Percentiles rank a stretch among this genome's conserved stretches.
phyloP scores from a whole-genome alignment of 306 rosid genomes.

The Lathyrus sativus region DNA sequence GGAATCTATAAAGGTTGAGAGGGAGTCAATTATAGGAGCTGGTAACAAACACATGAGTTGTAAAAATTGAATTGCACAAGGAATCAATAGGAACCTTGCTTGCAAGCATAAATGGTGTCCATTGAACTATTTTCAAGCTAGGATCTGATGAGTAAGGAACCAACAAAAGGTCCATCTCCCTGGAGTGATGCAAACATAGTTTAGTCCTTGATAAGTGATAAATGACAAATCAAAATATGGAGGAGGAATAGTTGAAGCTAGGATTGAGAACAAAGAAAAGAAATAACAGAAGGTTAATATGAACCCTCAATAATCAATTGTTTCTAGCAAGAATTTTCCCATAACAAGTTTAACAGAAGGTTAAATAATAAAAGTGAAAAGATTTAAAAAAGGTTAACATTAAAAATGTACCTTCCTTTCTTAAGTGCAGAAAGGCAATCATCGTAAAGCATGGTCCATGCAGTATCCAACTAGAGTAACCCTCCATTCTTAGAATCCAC shows the following conservation, averaged over 20 bases:
- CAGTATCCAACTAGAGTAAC: no score
- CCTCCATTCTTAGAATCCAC: no score
- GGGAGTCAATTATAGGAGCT: conserved; percentile 41
- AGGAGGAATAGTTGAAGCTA: conserved; percentile 36
- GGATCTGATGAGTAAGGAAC: conserved; percentile 97
- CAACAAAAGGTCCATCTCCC: conserved; percentile 95
- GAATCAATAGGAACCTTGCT: conserved; percentile 67
- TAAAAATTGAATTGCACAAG: conserved; percentile 34
- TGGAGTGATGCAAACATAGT: conserved; percentile 51
- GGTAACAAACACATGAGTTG: conserved; percentile 25
- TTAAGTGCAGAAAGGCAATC: no score
- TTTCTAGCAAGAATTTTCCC: no score
- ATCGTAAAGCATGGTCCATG: no score
- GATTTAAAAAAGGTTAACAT: no score
- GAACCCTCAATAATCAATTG: no score
- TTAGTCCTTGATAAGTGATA: conserved; percentile 37
- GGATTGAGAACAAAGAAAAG: conserved; percentile 29
- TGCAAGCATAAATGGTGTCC: conserved; percentile 98
- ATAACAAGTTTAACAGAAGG: no score
- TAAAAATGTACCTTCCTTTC: no score
- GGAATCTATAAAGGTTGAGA: conserved; percentile 69
- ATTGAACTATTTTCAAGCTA: conserved; percentile 81
- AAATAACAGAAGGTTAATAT: conserved; percentile 50
- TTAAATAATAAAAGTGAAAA: no score
- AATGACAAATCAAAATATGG: conserved; percentile 31